A percentile compares a stretch with the other conserved stretches of the same genome.
phyloP scores from a whole-genome alignment of 2,329 filamentous ascomycete species.

The Whalleya microplaca region DNA sequence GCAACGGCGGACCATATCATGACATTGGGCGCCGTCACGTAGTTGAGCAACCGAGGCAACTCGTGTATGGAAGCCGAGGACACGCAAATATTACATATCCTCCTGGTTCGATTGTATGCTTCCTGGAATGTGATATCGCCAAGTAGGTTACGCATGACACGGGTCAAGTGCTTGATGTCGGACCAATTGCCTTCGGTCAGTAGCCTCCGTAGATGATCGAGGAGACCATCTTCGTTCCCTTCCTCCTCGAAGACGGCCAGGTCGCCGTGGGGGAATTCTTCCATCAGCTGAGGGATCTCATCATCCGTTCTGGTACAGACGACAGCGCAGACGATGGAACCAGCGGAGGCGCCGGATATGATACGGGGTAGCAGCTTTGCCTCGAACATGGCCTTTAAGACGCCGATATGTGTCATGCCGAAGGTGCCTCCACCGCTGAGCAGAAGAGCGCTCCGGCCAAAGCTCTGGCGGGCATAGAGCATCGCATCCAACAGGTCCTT shows the following conservation, averaged over 20 bases:
- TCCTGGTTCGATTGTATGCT: conserved; percentile 89
- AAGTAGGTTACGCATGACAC: conserved; percentile 79
- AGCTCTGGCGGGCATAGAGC: conserved; percentile 74
- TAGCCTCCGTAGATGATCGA: conserved; percentile 72
- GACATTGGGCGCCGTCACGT: conserved; percentile 90
- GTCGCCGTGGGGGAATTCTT: conserved; percentile 77
- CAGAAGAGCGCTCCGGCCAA: conserved; percentile 81
- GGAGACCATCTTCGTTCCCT: conserved; percentile 60
- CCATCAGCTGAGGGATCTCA: conserved; percentile 72
- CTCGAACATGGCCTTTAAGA: conserved; percentile 80
- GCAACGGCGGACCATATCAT: conserved; percentile 96
- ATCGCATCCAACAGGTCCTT: conserved; percentile 68
- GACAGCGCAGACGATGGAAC: conserved; percentile 82
- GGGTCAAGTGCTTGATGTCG: conserved; percentile 78
- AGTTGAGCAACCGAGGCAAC: conserved; percentile 84
- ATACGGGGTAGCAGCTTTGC: conserved; percentile 78
- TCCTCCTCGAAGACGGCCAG: conserved; percentile 76
- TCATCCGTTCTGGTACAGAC: conserved; percentile 78
- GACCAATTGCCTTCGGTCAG: conserved; percentile 84
- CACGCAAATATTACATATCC: conserved; percentile 92
- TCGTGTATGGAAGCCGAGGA: conserved; percentile 88
- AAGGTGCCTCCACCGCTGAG: conserved; percentile 87
- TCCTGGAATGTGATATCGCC: conserved; percentile 95
- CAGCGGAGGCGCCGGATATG: conserved; percentile 85
- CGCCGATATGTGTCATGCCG: conserved; percentile 90